Percentiles rank a stretch among this genome's conserved stretches.
Evolutionary conservation across 2,329 filamentous ascomycete genomes (phyloP).

Genomic region (Gaeumannomyces sp.): DNA sequence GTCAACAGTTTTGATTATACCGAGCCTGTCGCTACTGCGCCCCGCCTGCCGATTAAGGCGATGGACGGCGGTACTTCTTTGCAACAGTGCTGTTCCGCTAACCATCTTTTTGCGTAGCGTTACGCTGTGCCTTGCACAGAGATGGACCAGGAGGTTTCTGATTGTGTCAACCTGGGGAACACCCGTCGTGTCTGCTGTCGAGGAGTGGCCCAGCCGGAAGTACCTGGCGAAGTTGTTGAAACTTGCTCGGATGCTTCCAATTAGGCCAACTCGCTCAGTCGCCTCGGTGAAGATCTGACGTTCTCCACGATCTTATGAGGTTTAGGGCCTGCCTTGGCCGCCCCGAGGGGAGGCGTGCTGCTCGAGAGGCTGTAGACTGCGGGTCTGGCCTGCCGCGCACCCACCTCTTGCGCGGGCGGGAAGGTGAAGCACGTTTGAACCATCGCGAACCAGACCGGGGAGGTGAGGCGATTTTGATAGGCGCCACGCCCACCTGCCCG

Average conservation of each 20-base stretch:
- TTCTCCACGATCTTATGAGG: background rate
- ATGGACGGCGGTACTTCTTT: background rate
- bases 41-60: slow-evolving; percentile 1
- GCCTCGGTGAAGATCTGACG: background rate
- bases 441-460: background rate
- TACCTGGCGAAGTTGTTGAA: background rate
- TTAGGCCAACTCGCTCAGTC: slow-evolving; percentile 1
- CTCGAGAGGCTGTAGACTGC: background rate
- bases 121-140: background rate
- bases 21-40: background rate
- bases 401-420: too few species aligned
- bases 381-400: background rate
- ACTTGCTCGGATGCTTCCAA: background rate
- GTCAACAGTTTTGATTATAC: background rate
- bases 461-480: background rate
- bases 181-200: background rate
- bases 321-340: background rate
- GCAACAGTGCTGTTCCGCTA: background rate
- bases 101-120: background rate
- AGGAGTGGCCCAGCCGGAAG: background rate
- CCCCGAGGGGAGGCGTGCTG: too few species aligned
- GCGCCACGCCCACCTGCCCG: background rate
- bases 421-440: background rate
- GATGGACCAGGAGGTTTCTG: slow-evolving; percentile 1
- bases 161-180: background rate